Percentiles rank a stretch among this genome's conserved stretches.
Conservation (phyloP, 257 asterid genomes). For the Petunia axillaris region DNA sequence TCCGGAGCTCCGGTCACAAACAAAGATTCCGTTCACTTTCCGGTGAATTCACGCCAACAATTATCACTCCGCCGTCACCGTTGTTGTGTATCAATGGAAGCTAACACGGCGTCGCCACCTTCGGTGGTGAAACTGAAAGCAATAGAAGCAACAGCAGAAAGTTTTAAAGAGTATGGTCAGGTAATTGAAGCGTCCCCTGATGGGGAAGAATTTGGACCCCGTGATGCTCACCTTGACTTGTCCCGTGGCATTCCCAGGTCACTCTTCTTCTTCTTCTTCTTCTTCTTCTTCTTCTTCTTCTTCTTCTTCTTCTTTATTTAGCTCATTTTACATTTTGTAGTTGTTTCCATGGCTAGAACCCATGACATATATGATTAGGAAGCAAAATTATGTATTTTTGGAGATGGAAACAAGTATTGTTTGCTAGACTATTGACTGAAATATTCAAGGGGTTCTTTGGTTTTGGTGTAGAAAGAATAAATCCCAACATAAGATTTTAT, state of each 20-base stretch:
- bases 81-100: conserved; percentile 31
- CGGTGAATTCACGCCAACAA: background rate
- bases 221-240: conserved; percentile 87
- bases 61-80: background rate
- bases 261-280: background rate
- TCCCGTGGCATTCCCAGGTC: conserved; percentile 77
- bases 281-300: background rate
- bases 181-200: conserved; percentile 69
- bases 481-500: too few relatives aligned
- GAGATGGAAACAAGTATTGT: background rate
- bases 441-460: too few relatives aligned
- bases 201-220: conserved; percentile 75
- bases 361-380: background rate
- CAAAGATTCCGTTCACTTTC: background rate
- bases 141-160: conserved; percentile 76
- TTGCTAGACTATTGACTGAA: background rate
- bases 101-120: conserved; percentile 33
- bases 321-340: background rate
- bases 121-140: conserved; percentile 54
- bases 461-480: too few relatives aligned
- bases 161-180: conserved; percentile 81
- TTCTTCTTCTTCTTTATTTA: background rate
- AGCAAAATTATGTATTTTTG: background rate
- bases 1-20: background rate
- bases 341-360: background rate